Conservation (phyloP, 805 yeast species). For the Torulaspora gathmanii region DNA sequence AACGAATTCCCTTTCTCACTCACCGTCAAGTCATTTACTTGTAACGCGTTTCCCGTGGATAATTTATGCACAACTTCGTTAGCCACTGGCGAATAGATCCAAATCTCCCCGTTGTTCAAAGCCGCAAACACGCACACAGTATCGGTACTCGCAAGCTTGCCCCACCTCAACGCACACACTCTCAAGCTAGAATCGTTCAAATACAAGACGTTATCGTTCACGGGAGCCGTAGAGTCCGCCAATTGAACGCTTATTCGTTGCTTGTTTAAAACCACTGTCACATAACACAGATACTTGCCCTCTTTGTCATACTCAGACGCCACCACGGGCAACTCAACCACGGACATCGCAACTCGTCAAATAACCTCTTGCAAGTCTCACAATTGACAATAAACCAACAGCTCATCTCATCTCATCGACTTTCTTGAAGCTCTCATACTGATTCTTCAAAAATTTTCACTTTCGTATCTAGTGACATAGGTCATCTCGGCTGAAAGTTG, state of each 20-base stretch:
- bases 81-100: constrained; percentile 63
- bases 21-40: constrained; percentile 47
- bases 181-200: constrained; percentile 26
- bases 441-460: constrained; percentile 13
- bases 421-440: constrained; percentile 8
- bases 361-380: neutral
- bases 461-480: constrained; percentile 9
- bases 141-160: constrained; percentile 32
- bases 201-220: constrained; percentile 36
- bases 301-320: constrained; percentile 55
- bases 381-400: neutral
- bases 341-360: neutral
- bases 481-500: neutral
- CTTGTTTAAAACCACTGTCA: constrained; percentile 61
- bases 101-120: constrained; percentile 57
- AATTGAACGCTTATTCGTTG: constrained; percentile 66
- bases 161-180: constrained; percentile 27
- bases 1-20: constrained; percentile 34
- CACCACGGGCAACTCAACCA: constrained; percentile 22
- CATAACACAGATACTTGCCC: constrained; percentile 61
- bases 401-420: constrained; percentile 13
- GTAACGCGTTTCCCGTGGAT: constrained; percentile 42
- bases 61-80: constrained; percentile 54
- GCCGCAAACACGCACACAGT: constrained; percentile 54
- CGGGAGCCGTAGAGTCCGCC: constrained; percentile 42